A percentile compares a stretch with the other conserved stretches of the same genome.
Conservation (phyloP, 2,329 filamentous ascomycete species). For the Microdochium nivale region DNA sequence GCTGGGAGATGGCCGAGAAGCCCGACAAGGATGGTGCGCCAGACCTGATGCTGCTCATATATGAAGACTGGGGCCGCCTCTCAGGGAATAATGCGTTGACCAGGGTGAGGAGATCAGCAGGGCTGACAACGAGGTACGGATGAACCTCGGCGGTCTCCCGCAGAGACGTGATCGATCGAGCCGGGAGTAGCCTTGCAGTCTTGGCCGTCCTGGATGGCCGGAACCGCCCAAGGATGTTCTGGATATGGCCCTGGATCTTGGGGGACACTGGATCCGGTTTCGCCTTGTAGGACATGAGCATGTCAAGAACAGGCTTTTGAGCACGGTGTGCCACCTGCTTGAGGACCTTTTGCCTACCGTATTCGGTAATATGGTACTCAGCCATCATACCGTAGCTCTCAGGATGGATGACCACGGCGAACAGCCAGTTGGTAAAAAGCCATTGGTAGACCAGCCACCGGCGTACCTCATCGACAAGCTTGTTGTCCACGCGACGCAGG, state of each 20-base stretch:
- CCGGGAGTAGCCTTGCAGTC: slow-evolving; percentile 55
- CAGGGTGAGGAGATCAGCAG: slow-evolving; percentile 70
- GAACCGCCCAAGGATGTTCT: slow-evolving; percentile 62
- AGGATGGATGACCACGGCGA: slow-evolving; percentile 77
- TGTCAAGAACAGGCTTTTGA: slow-evolving; percentile 70
- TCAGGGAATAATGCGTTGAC: slow-evolving; percentile 80
- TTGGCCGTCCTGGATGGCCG: slow-evolving; percentile 40
- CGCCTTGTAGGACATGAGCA: slow-evolving; percentile 44
- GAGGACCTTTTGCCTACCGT: slow-evolving; percentile 74
- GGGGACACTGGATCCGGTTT: slow-evolving; percentile 55
- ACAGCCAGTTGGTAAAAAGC: slow-evolving; percentile 82
- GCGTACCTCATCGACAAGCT: slow-evolving; percentile 65
- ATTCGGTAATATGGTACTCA: slow-evolving; percentile 87
- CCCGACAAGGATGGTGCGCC: slow-evolving; percentile 61
- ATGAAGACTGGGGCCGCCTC: slow-evolving; percentile 52
- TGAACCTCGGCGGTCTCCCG: slow-evolving; percentile 71
- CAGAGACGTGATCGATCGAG: slow-evolving; percentile 63
- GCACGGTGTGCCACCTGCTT: slow-evolving; percentile 74
- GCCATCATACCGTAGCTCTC: slow-evolving; percentile 75
- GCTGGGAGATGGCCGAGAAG: slow-evolving; percentile 60
- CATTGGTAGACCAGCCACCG: slow-evolving; percentile 84
- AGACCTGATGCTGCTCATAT: slow-evolving; percentile 54
- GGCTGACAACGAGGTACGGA: slow-evolving; percentile 71
- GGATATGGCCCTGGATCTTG: slow-evolving; percentile 59
- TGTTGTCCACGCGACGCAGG: slow-evolving; percentile 64